Percentiles rank a stretch among this genome's conserved stretches.
Conservation (phyloP, 257 asterid genomes). For the Solanum clarkiae region DNA sequence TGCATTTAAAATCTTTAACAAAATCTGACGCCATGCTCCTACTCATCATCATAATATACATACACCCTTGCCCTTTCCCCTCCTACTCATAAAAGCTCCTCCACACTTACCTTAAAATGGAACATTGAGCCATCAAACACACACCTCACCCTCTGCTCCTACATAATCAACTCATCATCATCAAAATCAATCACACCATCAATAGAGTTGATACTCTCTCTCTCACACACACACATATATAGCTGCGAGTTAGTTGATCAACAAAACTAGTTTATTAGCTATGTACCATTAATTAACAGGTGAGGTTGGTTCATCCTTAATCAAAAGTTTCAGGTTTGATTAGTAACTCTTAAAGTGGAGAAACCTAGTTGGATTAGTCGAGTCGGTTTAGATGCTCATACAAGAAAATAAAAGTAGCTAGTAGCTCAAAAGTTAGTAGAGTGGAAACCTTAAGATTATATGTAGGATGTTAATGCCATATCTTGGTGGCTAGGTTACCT, state of each 20-base stretch:
- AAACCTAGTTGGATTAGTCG: neutral
- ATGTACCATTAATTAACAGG: neutral
- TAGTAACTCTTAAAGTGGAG: neutral
- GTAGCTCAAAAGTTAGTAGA: neutral
- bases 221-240: too few relatives aligned
- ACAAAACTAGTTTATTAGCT: neutral
- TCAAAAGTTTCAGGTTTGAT: neutral
- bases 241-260: neutral
- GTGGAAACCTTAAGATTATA: neutral
- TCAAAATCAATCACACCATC: neutral
- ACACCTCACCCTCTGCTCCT: neutral
- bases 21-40: slow-evolving; percentile 13
- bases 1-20: slow-evolving; percentile 6
- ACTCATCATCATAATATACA: neutral
- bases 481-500: neutral
- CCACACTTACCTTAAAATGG: slow-evolving; percentile 11
- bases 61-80: neutral
- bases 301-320: neutral
- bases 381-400: too few relatives aligned
- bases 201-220: neutral
- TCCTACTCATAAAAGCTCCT: neutral
- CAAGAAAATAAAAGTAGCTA: too few relatives aligned
- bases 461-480: neutral
- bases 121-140: neutral
- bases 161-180: neutral